A percentile compares a stretch with the other conserved stretches of the same genome.
Conservation (phyloP, 495 filamentous ascomycete species). For the Rostrohypoxylon terebratum region DNA sequence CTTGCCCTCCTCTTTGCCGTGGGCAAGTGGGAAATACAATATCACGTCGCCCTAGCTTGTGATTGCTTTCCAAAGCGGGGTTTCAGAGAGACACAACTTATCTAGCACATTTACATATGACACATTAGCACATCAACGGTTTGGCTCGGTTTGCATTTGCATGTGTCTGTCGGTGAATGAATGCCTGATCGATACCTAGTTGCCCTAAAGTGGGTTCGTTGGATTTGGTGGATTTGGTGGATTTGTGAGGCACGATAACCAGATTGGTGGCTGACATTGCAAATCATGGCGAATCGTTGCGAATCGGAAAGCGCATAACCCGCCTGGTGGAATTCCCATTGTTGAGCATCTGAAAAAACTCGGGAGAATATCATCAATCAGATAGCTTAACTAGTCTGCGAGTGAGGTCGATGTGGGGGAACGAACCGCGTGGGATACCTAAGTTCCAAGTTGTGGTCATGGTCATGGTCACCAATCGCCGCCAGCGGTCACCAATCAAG, state of each 20-base stretch:
- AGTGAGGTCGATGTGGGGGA: constrained; percentile 31
- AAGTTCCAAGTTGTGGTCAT: not conserved
- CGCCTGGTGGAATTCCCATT: not conserved
- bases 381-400: constrained; percentile 5
- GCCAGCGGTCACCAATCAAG: constrained; percentile 26
- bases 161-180: constrained; percentile 33
- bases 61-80: constrained; percentile 39
- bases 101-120: not conserved
- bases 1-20: constrained; percentile 31
- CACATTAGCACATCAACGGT: not conserved
- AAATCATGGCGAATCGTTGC: constrained; percentile 1
- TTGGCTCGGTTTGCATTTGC: not conserved
- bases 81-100: constrained; percentile 8
- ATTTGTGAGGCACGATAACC: constrained; percentile 16
- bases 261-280: constrained; percentile 21
- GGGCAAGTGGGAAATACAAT: constrained; percentile 6
- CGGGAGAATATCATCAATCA: constrained; percentile 8
- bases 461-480: constrained; percentile 1
- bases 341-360: constrained; percentile 3
- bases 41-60: constrained; percentile 28
- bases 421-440: constrained; percentile 21
- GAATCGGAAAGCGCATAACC: constrained; percentile 20
- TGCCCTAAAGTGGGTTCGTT: constrained; percentile 25
- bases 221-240: constrained; percentile 26
- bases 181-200: constrained; percentile 10